phyloP scores from a whole-genome alignment of 768 basidiomycete species.

The Mycena rosella region DNA sequence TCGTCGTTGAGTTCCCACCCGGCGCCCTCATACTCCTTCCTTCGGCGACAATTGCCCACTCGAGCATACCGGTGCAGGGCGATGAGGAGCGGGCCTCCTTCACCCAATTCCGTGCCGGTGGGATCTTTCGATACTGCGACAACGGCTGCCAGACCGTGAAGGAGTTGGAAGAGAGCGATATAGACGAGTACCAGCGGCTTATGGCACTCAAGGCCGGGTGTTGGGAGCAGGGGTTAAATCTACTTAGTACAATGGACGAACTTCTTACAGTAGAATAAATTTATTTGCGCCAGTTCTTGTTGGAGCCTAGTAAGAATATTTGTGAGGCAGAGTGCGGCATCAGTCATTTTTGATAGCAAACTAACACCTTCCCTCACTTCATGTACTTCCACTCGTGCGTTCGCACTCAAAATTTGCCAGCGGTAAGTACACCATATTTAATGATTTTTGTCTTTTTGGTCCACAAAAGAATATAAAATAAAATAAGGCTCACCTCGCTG shows the following conservation, averaged over 20 bases:
- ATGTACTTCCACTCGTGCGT: too few species aligned
- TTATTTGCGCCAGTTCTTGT: too few species aligned
- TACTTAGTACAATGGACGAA: slow-evolving; percentile 1
- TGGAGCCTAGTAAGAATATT: too few species aligned
- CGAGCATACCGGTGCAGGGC: slow-evolving; percentile 37
- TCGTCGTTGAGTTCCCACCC: slow-evolving; percentile 43
- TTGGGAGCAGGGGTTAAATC: not conserved
- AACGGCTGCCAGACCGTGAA: not conserved
- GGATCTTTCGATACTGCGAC: slow-evolving; percentile 18
- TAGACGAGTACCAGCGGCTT: not conserved
- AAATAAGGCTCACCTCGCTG: too few species aligned
- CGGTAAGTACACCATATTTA: too few species aligned
- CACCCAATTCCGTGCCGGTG: slow-evolving; percentile 44
- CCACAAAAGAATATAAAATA: too few species aligned
- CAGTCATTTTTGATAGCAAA: too few species aligned
- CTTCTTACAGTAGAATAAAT: too few species aligned
- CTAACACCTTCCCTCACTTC: too few species aligned
- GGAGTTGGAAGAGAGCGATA: not conserved
- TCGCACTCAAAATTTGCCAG: too few species aligned
- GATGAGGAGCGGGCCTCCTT: slow-evolving; percentile 40
- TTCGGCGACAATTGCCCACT: slow-evolving; percentile 43
- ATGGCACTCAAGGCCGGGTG: not conserved
- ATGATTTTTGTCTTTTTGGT: too few species aligned
- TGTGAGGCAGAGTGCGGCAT: too few species aligned
- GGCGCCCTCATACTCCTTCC: slow-evolving; percentile 45